These are phyloP conservation scores for Fusarium buharicum DNA, from an alignment of 2,329 filamentous ascomycete species.

Conservation along the genomic window DNA sequence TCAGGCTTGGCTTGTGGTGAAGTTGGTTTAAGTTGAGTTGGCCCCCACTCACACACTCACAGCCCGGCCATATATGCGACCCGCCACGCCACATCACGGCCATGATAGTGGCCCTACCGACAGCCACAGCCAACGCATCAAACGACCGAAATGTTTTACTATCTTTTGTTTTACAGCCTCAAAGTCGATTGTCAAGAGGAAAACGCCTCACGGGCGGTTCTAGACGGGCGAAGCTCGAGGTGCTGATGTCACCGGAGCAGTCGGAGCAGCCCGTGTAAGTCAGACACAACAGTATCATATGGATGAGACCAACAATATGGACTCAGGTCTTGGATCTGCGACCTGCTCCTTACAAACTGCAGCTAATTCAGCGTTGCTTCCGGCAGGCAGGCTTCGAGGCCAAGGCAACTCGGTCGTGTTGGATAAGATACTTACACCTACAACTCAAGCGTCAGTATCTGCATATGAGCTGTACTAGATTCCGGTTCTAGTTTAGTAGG, in stretches of 20 bases:
- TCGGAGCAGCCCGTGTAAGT: constrained; percentile 14
- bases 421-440: neutral
- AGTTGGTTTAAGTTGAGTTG: constrained; percentile 33
- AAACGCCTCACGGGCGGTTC: constrained; percentile 26
- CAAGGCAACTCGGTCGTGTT: constrained; percentile 13
- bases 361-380: neutral
- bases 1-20: constrained; percentile 21
- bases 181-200: constrained; percentile 1
- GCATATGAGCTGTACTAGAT: constrained; percentile 5
- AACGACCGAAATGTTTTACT: constrained; percentile 20
- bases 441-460: constrained; percentile 20
- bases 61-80: constrained; percentile 46
- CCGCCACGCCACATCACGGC: constrained; percentile 34
- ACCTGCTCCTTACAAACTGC: neutral
- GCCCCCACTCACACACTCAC: constrained; percentile 31
- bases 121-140: constrained; percentile 30
- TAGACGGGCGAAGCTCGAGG: neutral
- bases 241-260: constrained; percentile 9
- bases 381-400: neutral
- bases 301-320: neutral
- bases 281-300: neutral
- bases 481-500: constrained; percentile 4
- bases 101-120: constrained; percentile 28
- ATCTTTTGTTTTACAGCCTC: constrained; percentile 20
- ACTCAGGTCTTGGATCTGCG: constrained; percentile 1